Base-by-base conservation (phyloP, 2,329 filamentous ascomycete species). In the Paecilomyces fulvus region DNA sequence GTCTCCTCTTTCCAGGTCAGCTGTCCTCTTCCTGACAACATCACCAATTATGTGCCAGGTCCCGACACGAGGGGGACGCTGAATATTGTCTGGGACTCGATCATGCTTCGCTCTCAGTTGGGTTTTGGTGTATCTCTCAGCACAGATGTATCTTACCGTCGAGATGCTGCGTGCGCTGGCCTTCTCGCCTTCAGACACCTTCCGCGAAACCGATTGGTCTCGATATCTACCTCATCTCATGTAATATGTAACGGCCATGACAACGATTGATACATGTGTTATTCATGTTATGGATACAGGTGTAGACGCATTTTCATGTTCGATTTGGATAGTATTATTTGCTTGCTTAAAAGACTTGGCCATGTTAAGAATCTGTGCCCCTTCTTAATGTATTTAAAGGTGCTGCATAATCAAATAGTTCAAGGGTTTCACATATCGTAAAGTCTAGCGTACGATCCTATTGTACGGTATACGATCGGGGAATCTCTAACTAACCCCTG, bases 11-110 rank as follows among this genome's bases (percentile, higher is more conserved):
- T 43, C 37, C 37, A 43, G 17, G 37, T 43, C 37, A 43, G 20
- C n/a, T 43, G 37, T 17, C 37, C 37, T 20, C 37, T 43, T 9
- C 52, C 52, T 17, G 31, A 46, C 10, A 28, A 21, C 4, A 37
- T 28, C 5, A 33, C 54, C 28, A 59, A 53, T 48, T 64, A 57
- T 50, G 61, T 64, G 20, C 55, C 55, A 7, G 56, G 55, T 20
- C 49, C 61, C 1, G 54, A 60, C 10, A 59, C 52, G 7, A 53
- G 61, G 25, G 59, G 63, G 3, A 66, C 63, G 1, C 48, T 64
- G n/a, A 57, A 64, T 51, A 63, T 66, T 28, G 23, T 65, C 20
- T 65, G 63, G 60, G 50, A 56, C 25, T 65, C 58, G n/a, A n/a
- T 31, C 17, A 21, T 11, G 7, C 12, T 54, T 11, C 14, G 17